Base-by-base conservation (phyloP, 352 stramenopile genomes). In the Pythium brassicae region DNA sequence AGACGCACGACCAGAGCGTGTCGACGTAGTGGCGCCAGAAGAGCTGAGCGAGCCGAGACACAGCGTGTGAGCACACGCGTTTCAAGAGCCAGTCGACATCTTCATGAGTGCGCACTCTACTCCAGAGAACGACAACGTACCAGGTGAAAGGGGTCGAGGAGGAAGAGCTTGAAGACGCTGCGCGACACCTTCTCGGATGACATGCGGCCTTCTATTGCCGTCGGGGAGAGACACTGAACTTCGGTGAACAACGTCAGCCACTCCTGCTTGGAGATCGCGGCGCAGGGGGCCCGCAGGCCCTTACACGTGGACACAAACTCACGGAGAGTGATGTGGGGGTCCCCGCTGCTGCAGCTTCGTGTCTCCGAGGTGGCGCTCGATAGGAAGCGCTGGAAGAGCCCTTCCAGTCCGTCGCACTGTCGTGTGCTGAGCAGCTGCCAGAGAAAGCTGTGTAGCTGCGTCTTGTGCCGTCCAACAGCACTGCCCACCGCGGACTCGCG, bases 141-240 rank as follows among this genome's bases (percentile, higher is more conserved):
- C 69, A 66, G 48, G 44, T 81, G 72, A 40, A 78, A 71, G 0
- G 69, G 72, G 6, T 81, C 69, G 11, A 81, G n/a, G 19, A 81
- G 32, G 42, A 74, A 66, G 6, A 54, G 68, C 26, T 69, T 63
- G 52, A 81, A 70, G 25, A 59, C 63, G 4, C 17, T 27, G 7
- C 19, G 51, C 14, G 42, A 26, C 2, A 51, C 27, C 19, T 7
- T 19, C 15, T 8, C 17, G 2, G n/a, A 32, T 14, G 23, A 19
- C 14, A 29, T 5, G 8, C 17, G 32, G 5, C 17, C 2, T 11
- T 14, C 15, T 5, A 4, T n/a, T 14, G 55, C 2, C 12, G 26
- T 14, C 20, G 59, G 53, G 7, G 64, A 62, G 20, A 75, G 48
- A 8, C 34, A 23, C 54, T 76, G 63, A 26, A 81, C 68, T 3